Base-by-base conservation (phyloP, 768 basidiomycete species). In the Macrolepiota fuliginosa region DNA sequence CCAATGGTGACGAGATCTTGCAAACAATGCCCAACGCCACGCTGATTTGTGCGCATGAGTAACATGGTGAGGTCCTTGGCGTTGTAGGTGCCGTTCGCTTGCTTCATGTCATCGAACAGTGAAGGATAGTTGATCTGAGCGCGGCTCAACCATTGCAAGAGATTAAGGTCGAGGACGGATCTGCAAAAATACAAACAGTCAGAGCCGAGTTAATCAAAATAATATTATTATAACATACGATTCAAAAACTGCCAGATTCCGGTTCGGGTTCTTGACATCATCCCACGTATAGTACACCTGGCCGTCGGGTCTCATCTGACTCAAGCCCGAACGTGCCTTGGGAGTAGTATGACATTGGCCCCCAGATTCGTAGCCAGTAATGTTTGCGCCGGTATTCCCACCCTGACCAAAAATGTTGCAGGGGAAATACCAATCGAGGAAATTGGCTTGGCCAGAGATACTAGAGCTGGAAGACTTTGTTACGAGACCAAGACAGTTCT, bases 201-300 rank as follows among this genome's bases (percentile, higher is more conserved):
- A 27, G 47, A 54, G 22, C 10, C 27, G 5, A 37, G 19, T 42
- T 1, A 24, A 47, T 40, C 35, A 54, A 54, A 58, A 62, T 32
- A 22, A 42, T 47, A 6, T 15, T 17, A 25, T 24, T 15, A n/a
- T n/a, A 19, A 83, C 95, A 72, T 70, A 97, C 94, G 88, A 88
- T 78, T 96, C 92, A 69, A 87, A 96, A 10, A 98, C 95, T n/a
- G 90, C 96, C 32, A 98, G 74, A 72, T 96, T 97, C 10, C 94
- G 83, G 22, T 75, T 69, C 3, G 82, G 39, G 65, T 88, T 84
- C 61, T 76, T 74, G 49, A 99, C 80, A 72, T 96, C 90, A 57
- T 89, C 83, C 97, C 97, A 98, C 1, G 88, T 90, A 70, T 92
- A 97, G 74, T 92, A 98, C 40, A 98, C 93, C 73, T 96, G 89